phyloP scores from a whole-genome alignment of 2,329 filamentous ascomycete species.

The Fusarium sp. region DNA sequence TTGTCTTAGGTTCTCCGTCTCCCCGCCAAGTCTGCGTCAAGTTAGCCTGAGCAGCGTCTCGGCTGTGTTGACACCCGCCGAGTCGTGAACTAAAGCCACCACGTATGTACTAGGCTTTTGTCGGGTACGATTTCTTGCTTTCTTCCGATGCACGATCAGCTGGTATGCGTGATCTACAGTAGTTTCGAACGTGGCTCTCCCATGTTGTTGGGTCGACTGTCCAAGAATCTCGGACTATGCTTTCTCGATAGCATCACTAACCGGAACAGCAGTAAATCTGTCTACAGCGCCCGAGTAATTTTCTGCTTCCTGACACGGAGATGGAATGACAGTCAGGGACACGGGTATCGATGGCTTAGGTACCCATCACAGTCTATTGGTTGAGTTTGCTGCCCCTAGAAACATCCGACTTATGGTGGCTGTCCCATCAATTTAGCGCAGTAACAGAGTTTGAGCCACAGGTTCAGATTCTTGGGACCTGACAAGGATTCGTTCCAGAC shows the following conservation, averaged over 20 bases:
- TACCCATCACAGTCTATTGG: no score
- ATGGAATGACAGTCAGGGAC: no score
- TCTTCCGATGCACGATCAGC: not conserved
- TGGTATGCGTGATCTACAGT: not conserved
- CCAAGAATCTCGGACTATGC: no score
- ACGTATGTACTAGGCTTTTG: not conserved
- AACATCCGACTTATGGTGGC: not conserved
- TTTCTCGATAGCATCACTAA: no score
- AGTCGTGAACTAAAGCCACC: not conserved
- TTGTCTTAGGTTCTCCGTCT: not conserved
- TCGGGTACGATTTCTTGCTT: not conserved
- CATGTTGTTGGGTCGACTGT: not conserved
- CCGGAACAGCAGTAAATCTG: no score
- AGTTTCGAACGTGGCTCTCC: not conserved
- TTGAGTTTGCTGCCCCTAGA: no score
- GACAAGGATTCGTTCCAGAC: slow-evolving; percentile 8
- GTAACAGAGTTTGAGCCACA: slow-evolving; percentile 25
- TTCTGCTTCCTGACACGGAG: no score
- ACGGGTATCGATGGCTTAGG: no score
- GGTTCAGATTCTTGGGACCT: not conserved
- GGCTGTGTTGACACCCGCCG: not conserved
- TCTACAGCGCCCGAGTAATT: not conserved
- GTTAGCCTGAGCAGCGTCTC: not conserved
- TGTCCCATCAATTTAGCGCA: not conserved
- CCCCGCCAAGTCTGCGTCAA: not conserved